A percentile compares a stretch with the other conserved stretches of the same genome.
Evolutionary conservation across 75 land plant genomes (phyloP).

Genomic region (Pinus taeda): DNA sequence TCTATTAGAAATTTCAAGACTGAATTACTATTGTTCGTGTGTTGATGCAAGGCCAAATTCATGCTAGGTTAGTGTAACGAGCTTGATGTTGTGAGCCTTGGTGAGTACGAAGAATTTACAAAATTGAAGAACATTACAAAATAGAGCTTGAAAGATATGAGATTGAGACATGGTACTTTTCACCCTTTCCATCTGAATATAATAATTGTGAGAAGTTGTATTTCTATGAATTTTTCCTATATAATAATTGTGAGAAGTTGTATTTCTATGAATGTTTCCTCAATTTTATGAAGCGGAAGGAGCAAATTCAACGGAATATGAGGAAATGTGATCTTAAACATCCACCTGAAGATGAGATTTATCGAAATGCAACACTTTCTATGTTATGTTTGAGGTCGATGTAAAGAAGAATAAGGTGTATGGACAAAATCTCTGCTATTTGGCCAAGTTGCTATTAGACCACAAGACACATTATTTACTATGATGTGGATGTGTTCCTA

Average conservation of each 20-base stretch:
- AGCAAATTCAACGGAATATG: conserved; percentile 97
- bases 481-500: conserved; percentile 93
- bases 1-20: conserved; percentile 50
- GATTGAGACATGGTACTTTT: conserved; percentile 56
- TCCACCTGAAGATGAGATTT: no score
- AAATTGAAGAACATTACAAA: conserved; percentile 95
- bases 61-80: conserved; percentile 42
- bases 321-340: conserved; percentile 4
- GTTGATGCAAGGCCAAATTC: conserved; percentile 24
- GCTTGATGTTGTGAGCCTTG: conserved; percentile 89
- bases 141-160: conserved; percentile 83
- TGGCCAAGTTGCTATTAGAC: conserved; percentile 92
- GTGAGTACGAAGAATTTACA: conserved; percentile 97
- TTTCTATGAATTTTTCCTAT: no score
- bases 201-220: conserved; percentile 4
- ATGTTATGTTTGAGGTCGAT: conserved; percentile 56
- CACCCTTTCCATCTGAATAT: conserved; percentile 46
- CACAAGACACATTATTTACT: conserved; percentile 85
- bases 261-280: conserved; percentile 51
- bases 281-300: conserved; percentile 75
- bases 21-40: conserved; percentile 87
- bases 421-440: conserved; percentile 87
- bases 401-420: conserved; percentile 77
- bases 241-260: conserved; percentile 39
- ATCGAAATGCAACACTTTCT: no score